Base-by-base conservation (phyloP, 2,329 filamentous ascomycete species). In the Amesomyces nigricolor region DNA sequence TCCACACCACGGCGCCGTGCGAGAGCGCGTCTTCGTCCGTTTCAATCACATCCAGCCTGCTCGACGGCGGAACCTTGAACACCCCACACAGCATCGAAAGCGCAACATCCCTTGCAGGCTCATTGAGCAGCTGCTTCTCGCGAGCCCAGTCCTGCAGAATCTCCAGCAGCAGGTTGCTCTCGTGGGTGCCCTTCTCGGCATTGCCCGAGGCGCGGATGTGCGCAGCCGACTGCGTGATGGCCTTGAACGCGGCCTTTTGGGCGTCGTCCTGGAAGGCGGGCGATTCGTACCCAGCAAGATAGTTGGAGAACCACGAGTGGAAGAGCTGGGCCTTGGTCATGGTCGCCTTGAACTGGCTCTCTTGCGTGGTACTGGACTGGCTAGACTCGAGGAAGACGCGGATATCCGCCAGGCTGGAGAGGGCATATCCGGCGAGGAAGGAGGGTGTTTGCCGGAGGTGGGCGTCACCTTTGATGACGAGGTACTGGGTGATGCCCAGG, bases 401-500 rank as follows among this genome's bases (percentile, higher is more conserved):
- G 17, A 97, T 75, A 2, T 89, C 91, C 3, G 91, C 83, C 3
- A 97, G 73, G 0, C 88, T 87, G 1, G 90, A 89, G 16, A 96
- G 73, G 1, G 87, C 80, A 60, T 91, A 87, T 0, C 91, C 92
- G 10, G 88, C 85, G 42, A 95, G 75, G 64, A 96, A 96, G 0
- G 85, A 86, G 0, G 90, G 84, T 0, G 79, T 77, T 32, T 80
- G 76, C 3, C 70, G 72, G 4, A 99, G 75, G 66, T 92, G 85
- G 5, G 72, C 63, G 14, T 74, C 73, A 7, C 92, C 91, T 50
- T 80, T 79, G 5, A 81, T 75, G 13, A 97, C 76, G 1, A 99
- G 78, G 70, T 95, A 96, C 68, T 90, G 87, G 57, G 88, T 84
- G 35, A 99, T 81, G 0, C 91, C 92, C 44, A 97, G 78, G 1